Evolutionary conservation across 2,329 filamentous ascomycete genomes (phyloP).

Genomic region (Calonectria hongkongensis): DNA sequence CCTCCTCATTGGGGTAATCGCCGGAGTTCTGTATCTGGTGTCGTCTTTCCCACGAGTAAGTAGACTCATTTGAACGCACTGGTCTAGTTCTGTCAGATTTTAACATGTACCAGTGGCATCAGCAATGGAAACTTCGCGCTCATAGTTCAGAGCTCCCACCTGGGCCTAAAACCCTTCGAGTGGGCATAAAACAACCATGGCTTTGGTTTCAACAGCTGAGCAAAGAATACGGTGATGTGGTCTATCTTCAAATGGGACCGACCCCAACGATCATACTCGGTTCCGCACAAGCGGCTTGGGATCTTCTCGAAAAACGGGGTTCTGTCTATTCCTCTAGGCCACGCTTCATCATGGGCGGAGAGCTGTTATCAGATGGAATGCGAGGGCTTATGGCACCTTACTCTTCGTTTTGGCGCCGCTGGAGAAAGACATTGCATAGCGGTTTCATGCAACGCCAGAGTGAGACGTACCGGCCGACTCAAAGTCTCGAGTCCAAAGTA

Average conservation of each 20-base stretch:
- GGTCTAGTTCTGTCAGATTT: neutral
- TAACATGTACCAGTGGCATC: slow-evolving; percentile 55
- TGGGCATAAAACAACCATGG: slow-evolving; percentile 64
- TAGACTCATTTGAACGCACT: neutral
- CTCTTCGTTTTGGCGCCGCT: slow-evolving; percentile 64
- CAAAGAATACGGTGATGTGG: slow-evolving; percentile 63
- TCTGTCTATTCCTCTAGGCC: slow-evolving; percentile 66
- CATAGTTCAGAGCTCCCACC: slow-evolving; percentile 63
- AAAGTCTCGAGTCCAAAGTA: slow-evolving; percentile 64
- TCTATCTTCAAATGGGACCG: slow-evolving; percentile 65
- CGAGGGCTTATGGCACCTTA: slow-evolving; percentile 67
- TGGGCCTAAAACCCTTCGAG: slow-evolving; percentile 60
- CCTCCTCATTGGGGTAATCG: slow-evolving; percentile 2
- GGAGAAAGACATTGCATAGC: slow-evolving; percentile 65
- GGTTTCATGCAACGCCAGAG: slow-evolving; percentile 67
- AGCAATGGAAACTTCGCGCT: slow-evolving; percentile 62
- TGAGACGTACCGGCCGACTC: slow-evolving; percentile 64
- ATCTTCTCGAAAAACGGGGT: slow-evolving; percentile 65
- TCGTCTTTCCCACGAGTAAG: slow-evolving; percentile 47
- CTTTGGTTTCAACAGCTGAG: slow-evolving; percentile 64
- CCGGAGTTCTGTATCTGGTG: slow-evolving; percentile 42
- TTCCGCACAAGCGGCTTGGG: slow-evolving; percentile 65
- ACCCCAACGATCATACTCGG: slow-evolving; percentile 65
- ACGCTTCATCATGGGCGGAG: slow-evolving; percentile 67
- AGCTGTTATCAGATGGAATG: slow-evolving; percentile 64